Conservation (phyloP, 2,329 filamentous ascomycete genomes). For the Colletotrichum horii region DNA sequence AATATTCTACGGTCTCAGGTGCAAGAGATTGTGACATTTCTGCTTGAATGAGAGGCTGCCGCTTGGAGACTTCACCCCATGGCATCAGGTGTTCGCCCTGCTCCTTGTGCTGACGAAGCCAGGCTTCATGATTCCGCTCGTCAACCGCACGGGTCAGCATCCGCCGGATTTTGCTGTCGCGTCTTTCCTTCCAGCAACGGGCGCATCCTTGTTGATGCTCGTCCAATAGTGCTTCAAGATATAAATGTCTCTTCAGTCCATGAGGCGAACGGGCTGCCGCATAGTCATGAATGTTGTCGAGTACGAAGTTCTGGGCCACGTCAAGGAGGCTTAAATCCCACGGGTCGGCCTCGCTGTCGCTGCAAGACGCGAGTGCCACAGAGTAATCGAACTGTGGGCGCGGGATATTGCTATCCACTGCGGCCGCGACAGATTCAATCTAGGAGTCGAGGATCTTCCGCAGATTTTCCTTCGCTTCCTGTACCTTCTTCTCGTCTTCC, state of each 20-base stretch:
- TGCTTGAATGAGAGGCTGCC: background rate
- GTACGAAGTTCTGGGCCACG: background rate
- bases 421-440: background rate
- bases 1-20: background rate
- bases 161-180: background rate
- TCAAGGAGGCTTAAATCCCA: background rate
- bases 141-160: background rate
- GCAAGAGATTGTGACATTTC: background rate
- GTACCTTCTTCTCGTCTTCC: background rate
- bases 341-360: background rate
- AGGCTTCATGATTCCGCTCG: background rate
- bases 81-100: background rate
- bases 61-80: background rate
- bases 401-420: background rate
- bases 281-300: background rate
- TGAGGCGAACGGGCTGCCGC: background rate
- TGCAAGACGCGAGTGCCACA: background rate
- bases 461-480: background rate
- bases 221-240: background rate
- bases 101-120: background rate
- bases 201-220: background rate
- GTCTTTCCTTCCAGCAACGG: background rate
- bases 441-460: background rate
- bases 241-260: background rate
- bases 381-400: background rate